These are phyloP conservation scores for Beauveria sp. DNA, from an alignment of 2,329 filamentous ascomycete species.

Conservation along the genomic window DNA sequence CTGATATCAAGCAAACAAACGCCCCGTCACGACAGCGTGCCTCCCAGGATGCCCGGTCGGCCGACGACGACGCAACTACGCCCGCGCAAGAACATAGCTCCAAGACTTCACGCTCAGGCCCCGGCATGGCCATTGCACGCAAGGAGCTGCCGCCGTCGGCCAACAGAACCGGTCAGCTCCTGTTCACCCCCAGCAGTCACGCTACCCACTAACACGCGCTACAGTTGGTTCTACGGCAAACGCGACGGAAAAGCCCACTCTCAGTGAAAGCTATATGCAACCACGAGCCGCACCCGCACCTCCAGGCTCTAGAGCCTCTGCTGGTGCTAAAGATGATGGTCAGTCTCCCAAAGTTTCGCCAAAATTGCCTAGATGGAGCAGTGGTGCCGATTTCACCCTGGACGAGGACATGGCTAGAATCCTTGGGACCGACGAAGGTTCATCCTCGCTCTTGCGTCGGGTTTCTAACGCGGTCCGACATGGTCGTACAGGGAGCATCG, in stretches of 20 bases:
- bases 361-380: slow-evolving; percentile 65
- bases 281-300: slow-evolving; percentile 49
- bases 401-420: slow-evolving; percentile 94
- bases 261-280: slow-evolving; percentile 48
- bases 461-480: slow-evolving; percentile 93
- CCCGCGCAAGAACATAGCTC: slow-evolving; percentile 35
- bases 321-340: slow-evolving; percentile 32
- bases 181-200: not conserved
- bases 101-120: slow-evolving; percentile 28
- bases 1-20: slow-evolving; percentile 31
- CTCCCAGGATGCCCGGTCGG: slow-evolving; percentile 41
- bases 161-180: slow-evolving; percentile 36
- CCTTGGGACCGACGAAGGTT: slow-evolving; percentile 67
- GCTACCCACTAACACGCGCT: slow-evolving; percentile 15
- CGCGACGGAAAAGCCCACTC: slow-evolving; percentile 14
- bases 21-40: slow-evolving; percentile 18
- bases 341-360: slow-evolving; percentile 50
- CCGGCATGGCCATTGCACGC: slow-evolving; percentile 46
- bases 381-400: slow-evolving; percentile 82
- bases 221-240: slow-evolving; percentile 29
- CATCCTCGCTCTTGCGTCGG: slow-evolving; percentile 73
- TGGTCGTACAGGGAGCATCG: slow-evolving; percentile 78
- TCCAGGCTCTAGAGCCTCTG: slow-evolving; percentile 32
- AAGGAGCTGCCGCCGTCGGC: slow-evolving; percentile 52
- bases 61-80: slow-evolving; percentile 45